A percentile compares a stretch with the other conserved stretches of the same genome.
These are phyloP conservation scores for Hypholoma fasciculare DNA, from an alignment of 768 basidiomycete species.

Conservation along the genomic window DNA sequence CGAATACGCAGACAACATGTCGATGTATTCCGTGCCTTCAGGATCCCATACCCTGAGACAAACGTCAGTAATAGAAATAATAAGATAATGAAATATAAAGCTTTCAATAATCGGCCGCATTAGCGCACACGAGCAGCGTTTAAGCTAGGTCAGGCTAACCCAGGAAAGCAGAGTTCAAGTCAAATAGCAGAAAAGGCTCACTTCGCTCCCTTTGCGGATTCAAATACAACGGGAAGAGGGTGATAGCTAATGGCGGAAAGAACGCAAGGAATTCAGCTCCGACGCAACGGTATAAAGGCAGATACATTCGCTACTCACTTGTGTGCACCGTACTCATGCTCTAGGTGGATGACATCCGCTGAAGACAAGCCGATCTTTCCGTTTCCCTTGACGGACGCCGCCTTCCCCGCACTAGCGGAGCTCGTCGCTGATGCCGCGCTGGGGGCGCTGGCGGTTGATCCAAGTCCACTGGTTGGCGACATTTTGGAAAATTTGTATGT, in stretches of 20 bases:
- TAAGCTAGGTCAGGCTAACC: not conserved
- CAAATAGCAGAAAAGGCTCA: conserved; percentile 52
- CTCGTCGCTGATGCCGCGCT: not conserved
- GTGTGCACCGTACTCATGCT: conserved; percentile 83
- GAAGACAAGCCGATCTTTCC: conserved; percentile 20
- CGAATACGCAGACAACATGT: conserved; percentile 98
- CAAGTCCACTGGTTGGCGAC: not conserved
- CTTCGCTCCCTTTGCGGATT: conserved; percentile 86
- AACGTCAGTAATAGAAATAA: conserved; percentile 4
- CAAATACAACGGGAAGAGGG: conserved; percentile 93
- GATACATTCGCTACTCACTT: conserved; percentile 58
- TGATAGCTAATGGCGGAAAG: conserved; percentile 79
- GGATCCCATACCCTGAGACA: conserved; percentile 80
- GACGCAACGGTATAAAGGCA: conserved; percentile 19
- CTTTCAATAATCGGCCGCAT: not conserved
- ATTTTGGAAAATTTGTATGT: not conserved
- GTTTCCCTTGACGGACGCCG: not conserved
- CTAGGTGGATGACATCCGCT: conserved; percentile 75
- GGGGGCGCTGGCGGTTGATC: not conserved
- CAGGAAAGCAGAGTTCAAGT: conserved; percentile 1
- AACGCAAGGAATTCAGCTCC: conserved; percentile 35
- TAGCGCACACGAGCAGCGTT: not conserved
- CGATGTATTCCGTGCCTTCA: conserved; percentile 94
- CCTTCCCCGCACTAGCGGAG: not conserved
- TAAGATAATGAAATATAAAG: conserved; percentile 5